phyloP scores from a whole-genome alignment of 495 filamentous ascomycete species.

The Lepidopterella palustris region DNA sequence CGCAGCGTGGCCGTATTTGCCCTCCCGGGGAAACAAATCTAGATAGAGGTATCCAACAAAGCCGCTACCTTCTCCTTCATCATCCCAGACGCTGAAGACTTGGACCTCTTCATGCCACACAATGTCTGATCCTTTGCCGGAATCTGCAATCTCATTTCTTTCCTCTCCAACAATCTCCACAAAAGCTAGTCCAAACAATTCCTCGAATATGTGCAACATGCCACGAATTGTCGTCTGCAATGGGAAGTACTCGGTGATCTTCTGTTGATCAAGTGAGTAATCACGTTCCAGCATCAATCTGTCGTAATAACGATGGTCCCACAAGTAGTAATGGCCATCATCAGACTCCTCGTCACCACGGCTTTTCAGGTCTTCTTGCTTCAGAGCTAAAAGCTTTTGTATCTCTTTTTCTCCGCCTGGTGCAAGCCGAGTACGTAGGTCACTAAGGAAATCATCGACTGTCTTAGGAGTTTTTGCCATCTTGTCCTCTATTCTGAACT shows the following conservation, averaged over 20 bases:
- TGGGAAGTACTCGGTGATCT: conserved; percentile 92
- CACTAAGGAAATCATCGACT: conserved; percentile 76
- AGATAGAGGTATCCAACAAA: conserved; percentile 70
- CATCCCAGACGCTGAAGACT: conserved; percentile 66
- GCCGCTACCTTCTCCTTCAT: conserved; percentile 55
- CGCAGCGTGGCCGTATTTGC: conserved; percentile 55
- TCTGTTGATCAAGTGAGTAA: conserved; percentile 78
- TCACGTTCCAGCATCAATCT: conserved; percentile 88
- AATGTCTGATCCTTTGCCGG: conserved; percentile 57
- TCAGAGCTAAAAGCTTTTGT: conserved; percentile 62
- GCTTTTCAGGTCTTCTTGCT: conserved; percentile 65
- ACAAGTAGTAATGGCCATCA: conserved; percentile 79
- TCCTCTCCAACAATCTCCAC: conserved; percentile 66
- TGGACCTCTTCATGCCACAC: conserved; percentile 67
- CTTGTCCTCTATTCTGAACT: conserved; percentile 88
- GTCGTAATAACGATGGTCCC: conserved; percentile 86
- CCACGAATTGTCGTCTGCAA: conserved; percentile 73
- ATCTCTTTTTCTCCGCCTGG: conserved; percentile 75
- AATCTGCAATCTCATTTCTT: conserved; percentile 48
- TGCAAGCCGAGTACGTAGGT: conserved; percentile 66
- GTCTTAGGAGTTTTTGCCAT: conserved; percentile 92
- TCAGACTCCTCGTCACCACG: conserved; percentile 48
- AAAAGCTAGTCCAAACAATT: conserved; percentile 86
- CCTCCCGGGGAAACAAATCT: conserved; percentile 59
- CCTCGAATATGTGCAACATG: conserved; percentile 93